phyloP scores from a whole-genome alignment of 345 rosid species.

The Turritis glabra region DNA sequence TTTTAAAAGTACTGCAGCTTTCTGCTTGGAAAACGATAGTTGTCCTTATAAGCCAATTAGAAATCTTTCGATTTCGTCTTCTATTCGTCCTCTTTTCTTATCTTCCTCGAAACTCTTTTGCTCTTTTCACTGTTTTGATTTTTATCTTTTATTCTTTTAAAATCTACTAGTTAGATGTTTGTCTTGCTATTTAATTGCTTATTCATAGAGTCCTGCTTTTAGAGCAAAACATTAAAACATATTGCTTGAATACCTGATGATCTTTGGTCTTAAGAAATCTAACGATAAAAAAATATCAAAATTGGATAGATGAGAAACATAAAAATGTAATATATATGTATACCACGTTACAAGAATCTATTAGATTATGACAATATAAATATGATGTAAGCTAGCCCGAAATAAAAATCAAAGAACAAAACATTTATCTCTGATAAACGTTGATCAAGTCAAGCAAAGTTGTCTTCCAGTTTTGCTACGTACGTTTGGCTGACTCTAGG shows the following conservation, averaged over 20 bases:
- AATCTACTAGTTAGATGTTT: too few species aligned
- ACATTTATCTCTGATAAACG: not conserved
- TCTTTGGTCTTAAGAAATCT: too few species aligned
- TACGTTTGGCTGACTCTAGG: not conserved
- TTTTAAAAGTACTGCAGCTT: constrained; percentile 25
- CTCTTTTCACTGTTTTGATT: not conserved
- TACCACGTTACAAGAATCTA: constrained; percentile 9
- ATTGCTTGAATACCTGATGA: not conserved
- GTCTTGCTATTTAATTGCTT: not conserved
- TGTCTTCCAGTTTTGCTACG: not conserved
- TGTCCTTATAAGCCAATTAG: constrained; percentile 20
- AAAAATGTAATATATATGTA: not conserved
- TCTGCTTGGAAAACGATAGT: constrained; percentile 22
- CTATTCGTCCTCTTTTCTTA: constrained; percentile 18
- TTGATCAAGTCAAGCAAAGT: not conserved
- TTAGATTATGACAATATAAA: not conserved
- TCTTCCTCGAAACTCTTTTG: not conserved
- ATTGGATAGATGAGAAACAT: not conserved
- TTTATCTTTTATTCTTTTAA: not conserved
- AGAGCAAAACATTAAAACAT: not conserved
- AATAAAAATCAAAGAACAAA: not conserved
- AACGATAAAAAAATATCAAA: too few species aligned
- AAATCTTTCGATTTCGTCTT: constrained; percentile 21
- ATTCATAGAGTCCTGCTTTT: not conserved
- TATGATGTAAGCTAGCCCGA: not conserved